Evolutionary conservation across 345 rosid species (phyloP).

Genomic region (Turnera subulata): DNA sequence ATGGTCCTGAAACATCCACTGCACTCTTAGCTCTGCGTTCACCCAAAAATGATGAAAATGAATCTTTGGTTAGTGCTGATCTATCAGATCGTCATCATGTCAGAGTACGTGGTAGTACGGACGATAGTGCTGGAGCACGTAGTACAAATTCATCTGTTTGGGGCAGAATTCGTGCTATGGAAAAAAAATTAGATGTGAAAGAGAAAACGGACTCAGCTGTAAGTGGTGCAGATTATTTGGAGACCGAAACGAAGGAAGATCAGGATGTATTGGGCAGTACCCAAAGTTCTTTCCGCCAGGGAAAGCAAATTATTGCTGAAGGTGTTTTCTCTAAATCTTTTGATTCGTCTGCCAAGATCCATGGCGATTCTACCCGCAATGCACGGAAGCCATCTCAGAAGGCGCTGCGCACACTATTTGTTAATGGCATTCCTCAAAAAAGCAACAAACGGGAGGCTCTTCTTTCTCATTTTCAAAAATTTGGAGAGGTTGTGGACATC

Average conservation of each 20-base stretch:
- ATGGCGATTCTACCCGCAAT: constrained; percentile 34
- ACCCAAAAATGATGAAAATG: constrained; percentile 50
- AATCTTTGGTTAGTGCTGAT: constrained; percentile 44
- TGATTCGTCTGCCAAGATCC: constrained; percentile 41
- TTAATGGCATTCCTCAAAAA: constrained; percentile 72
- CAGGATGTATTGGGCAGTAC: constrained; percentile 31
- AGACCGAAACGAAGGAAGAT: constrained; percentile 51
- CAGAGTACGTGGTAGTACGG: constrained; percentile 30
- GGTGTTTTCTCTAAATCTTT: constrained; percentile 32
- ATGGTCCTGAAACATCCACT: constrained; percentile 62
- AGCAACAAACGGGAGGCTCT: constrained; percentile 78
- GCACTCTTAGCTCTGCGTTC: constrained; percentile 44
- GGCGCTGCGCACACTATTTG: constrained; percentile 84
- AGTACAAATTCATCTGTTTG: constrained; percentile 51
- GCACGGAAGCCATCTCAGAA: constrained; percentile 65
- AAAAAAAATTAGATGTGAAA: constrained; percentile 43
- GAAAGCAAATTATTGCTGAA: constrained; percentile 43
- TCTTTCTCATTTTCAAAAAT: constrained; percentile 83
- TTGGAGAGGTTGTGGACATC: constrained; percentile 88
- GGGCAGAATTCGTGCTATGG: constrained; percentile 61
- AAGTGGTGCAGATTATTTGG: constrained; percentile 39
- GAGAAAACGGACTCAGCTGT: constrained; percentile 46
- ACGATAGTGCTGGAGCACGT: constrained; percentile 39
- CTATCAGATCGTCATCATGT: constrained; percentile 36
- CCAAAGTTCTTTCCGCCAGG: constrained; percentile 38